Evolutionary conservation across 441 rosid species (phyloP), one percentile per base, ranked within the genome.

Genomic region (Gossypium laxum): DNA sequence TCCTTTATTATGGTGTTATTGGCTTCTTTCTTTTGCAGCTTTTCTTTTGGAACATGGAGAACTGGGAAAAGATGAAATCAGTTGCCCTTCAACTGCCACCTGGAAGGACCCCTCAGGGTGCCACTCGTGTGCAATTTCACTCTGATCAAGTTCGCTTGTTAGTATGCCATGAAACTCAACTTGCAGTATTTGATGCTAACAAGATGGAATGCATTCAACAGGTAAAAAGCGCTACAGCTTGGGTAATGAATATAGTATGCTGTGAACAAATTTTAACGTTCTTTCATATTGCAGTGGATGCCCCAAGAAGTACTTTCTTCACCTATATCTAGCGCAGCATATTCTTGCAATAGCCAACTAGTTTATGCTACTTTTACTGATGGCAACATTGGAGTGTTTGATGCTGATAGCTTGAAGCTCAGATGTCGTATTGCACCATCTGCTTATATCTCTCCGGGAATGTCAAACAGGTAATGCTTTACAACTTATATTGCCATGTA

Each of bases 341-440:
- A 82, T 80, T 88, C 88, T 60, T 88, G 89, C 86, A 81, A 86
- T 81, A 82, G 93, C 77, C 87, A 77, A 69, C 75, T 86, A 45
- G 83, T 88, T 54, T 88, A 85, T 67, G 85, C 89, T 15, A 64
- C 86, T 21, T 88, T 85, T 62, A 60, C 78, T 0, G 91, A 88
- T 77, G 90, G 92, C 47, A 86, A 81, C 73, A 77, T 88, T 45
- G 92, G 86, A 69, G 81, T 88, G 41, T 88, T 88, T 17, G 90
- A 85, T 32, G 87, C 87, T 30, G 89, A 86, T 63, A 75, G 73
- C 48, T 78, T 88, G 74, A 80, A 80, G 70, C 82, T 85, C 50
- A 79, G 87, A 77, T 88, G 93, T 74, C 91, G 93, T 70, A 81
- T 88, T 60, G 83, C 85, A 70, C 86, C 90, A 67, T 77, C 91